Evolutionary conservation across 805 yeast genomes (phyloP).

Genomic region (Danielozyma ontarioensis): DNA sequence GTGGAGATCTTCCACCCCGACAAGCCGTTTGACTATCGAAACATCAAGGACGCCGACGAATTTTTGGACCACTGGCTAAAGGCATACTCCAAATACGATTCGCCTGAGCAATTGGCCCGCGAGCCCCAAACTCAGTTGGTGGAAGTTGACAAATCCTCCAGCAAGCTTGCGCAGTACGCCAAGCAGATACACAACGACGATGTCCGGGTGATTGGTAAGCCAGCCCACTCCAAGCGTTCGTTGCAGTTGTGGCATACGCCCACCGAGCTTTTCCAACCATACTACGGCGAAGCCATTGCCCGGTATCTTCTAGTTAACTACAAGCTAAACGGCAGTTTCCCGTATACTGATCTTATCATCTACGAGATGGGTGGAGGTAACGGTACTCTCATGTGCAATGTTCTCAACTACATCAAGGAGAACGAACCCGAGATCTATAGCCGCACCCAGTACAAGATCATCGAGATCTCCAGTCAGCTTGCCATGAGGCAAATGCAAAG

Average conservation of each 20-base stretch:
- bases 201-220: slow-evolving; percentile 10
- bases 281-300: slow-evolving; percentile 82
- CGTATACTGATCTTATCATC: slow-evolving; percentile 65
- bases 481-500: slow-evolving; percentile 49
- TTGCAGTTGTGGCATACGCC: slow-evolving; percentile 88
- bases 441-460: slow-evolving; percentile 62
- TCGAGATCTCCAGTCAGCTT: slow-evolving; percentile 64
- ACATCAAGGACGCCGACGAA: slow-evolving; percentile 58
- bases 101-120: slow-evolving; percentile 6
- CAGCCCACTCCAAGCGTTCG: slow-evolving; percentile 25
- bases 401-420: slow-evolving; percentile 56
- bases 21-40: slow-evolving; percentile 57
- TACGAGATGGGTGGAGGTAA: slow-evolving; percentile 92
- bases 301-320: slow-evolving; percentile 70
- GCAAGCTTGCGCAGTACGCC: slow-evolving; percentile 26
- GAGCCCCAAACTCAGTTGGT: slow-evolving; percentile 8
- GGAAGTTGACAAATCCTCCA: slow-evolving; percentile 8
- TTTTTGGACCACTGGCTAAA: slow-evolving; percentile 65
- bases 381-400: slow-evolving; percentile 77
- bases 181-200: slow-evolving; percentile 20
- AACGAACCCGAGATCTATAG: slow-evolving; percentile 71
- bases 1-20: slow-evolving; percentile 72
- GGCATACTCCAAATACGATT: slow-evolving; percentile 53
- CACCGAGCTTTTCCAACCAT: slow-evolving; percentile 78
- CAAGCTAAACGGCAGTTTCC: slow-evolving; percentile 56